Percentiles rank a stretch among this genome's conserved stretches.
phyloP scores from a whole-genome alignment of 371 early-diverging fungal genomes.

The Cladochytrium tenue region DNA sequence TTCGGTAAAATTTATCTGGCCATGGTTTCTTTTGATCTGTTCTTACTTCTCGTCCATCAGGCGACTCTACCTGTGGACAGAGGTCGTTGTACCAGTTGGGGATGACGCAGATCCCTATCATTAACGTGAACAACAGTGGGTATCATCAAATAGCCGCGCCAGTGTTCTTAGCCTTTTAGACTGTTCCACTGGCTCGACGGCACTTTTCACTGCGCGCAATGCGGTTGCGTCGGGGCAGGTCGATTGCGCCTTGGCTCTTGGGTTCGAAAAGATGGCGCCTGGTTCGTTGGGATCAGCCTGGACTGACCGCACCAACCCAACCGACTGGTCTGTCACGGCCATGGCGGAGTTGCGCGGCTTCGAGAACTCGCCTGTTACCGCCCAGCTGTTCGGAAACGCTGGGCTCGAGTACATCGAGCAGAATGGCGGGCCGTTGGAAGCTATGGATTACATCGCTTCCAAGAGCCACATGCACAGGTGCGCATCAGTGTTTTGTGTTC shows the following conservation, averaged over 20 bases:
- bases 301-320: conserved; percentile 67
- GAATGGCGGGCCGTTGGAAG: conserved; percentile 55
- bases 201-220: conserved; percentile 71
- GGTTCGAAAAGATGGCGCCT: conserved; percentile 76
- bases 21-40: background rate
- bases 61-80: conserved; percentile 75
- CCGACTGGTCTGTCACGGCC: conserved; percentile 57
- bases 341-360: conserved; percentile 65
- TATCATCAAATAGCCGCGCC: background rate
- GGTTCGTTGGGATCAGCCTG: conserved; percentile 63
- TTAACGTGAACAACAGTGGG: conserved; percentile 73
- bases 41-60: conserved; percentile 29
- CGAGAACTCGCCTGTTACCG: conserved; percentile 64
- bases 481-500: conserved; percentile 2
- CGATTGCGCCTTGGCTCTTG: conserved; percentile 77
- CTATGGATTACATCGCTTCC: conserved; percentile 72
- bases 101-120: conserved; percentile 52
- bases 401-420: conserved; percentile 72
- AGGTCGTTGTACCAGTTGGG: conserved; percentile 69
- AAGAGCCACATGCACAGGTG: conserved; percentile 75
- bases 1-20: conserved; percentile 11
- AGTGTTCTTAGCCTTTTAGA: conserved; percentile 17
- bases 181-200: conserved; percentile 78
- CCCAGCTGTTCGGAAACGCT: conserved; percentile 79
- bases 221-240: conserved; percentile 65